Evolutionary conservation across 179 eudicot genomes (phyloP), one percentile per base, ranked within the genome.

Genomic region (Vitellaria paradoxa): DNA sequence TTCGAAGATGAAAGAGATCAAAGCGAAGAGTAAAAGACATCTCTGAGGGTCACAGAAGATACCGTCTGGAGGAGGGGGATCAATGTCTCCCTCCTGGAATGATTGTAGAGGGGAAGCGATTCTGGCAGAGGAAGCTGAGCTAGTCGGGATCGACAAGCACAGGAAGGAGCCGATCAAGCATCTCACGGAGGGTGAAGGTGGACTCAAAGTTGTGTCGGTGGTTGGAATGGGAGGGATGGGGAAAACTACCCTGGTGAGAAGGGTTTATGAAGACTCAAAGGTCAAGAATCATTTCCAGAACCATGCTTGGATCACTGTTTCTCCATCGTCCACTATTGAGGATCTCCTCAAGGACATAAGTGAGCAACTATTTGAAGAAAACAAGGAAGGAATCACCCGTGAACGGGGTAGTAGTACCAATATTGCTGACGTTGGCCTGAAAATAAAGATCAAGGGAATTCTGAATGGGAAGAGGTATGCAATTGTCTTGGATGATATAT

Each of bases 401-500:
- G 77, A 11, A 63, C 11, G 73, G 18, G 45, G 74, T 8, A 57
- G 42, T 20, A 80, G 37, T n/a, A n/a, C 75, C 80, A 67, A 78
- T 7, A 50, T 1, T 30, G 2, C 37, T 30, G 37, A 30, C 15
- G 47, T 23, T 21, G 17, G 17, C 45, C 50, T 81, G 55, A 78
- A 74, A 24, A 10, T 13, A 18, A 14, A 24, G 7, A 65, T 79
- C 37, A 79, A 56, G 0, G 49, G 55, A 9, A 68, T 66, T n/a
- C 70, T 80, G 49, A 66, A 49, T 10, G 53, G 60, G 5, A 80
- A 65, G 21, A 37, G 82, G 26, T 80, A 74, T 53, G 45, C 74
- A 9, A 40, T 80, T 68, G 82, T 80, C 59, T 42, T 80, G 4
- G 78, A 80, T 68, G 82, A 80, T 74, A 40, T 80, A 9, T 80